Evolutionary conservation across 2,329 filamentous ascomycete species (phyloP).

Genomic region (Phialophora expanda): DNA sequence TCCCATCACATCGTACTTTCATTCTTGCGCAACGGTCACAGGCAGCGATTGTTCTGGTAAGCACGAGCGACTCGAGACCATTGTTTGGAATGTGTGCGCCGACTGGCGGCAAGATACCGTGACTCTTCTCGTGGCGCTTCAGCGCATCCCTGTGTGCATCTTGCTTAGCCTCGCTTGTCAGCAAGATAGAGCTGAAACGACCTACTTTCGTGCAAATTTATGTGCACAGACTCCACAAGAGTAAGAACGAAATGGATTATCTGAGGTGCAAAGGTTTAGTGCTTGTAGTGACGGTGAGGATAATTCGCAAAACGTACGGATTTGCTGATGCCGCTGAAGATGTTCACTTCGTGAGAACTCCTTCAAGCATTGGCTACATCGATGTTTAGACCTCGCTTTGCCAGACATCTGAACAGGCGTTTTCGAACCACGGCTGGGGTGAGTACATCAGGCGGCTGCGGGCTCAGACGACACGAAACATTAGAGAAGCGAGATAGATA

Average conservation of each 20-base stretch:
- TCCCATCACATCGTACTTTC: conserved; percentile 15
- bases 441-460: neutral
- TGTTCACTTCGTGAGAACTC: neutral
- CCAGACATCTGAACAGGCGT: neutral
- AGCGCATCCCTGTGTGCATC: neutral
- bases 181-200: neutral
- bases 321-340: neutral
- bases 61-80: neutral
- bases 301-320: neutral
- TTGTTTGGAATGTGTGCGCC: neutral
- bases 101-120: neutral
- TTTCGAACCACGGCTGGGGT: neutral
- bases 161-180: neutral
- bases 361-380: neutral
- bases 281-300: neutral
- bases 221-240: neutral
- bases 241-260: conserved; percentile 1
- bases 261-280: neutral
- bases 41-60: neutral
- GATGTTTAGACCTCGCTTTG: neutral
- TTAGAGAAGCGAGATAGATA: neutral
- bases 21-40: conserved; percentile 8
- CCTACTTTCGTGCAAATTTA: neutral
- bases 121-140: neutral
- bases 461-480: neutral